phyloP scores from a whole-genome alignment of 1,284 basidiomycete genomes.

The Bondarzewia mesenterica region DNA sequence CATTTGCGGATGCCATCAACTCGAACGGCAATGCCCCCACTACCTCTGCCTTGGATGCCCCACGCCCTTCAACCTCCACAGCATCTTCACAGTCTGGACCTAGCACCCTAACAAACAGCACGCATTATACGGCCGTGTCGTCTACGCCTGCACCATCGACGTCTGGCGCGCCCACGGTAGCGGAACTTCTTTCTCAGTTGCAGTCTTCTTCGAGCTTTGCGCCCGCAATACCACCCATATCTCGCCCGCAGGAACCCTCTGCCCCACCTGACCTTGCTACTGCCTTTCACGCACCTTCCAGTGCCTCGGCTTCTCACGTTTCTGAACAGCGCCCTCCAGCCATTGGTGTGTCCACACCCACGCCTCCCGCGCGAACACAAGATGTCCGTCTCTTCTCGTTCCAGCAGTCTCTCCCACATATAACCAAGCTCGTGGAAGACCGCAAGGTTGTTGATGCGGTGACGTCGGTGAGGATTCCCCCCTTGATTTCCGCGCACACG shows the following conservation, averaged over 20 bases:
- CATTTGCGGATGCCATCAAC: slow-evolving; percentile 48
- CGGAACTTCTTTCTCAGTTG: slow-evolving; percentile 60
- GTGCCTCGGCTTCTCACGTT: neutral
- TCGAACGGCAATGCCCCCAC: slow-evolving; percentile 5
- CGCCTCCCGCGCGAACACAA: slow-evolving; percentile 6
- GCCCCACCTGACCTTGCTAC: slow-evolving; percentile 1
- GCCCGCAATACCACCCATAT: too few species aligned
- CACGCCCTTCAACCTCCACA: neutral
- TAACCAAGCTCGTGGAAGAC: slow-evolving; percentile 47
- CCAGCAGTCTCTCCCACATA: slow-evolving; percentile 53
- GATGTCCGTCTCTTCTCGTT: slow-evolving; percentile 47
- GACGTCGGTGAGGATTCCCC: slow-evolving; percentile 33
- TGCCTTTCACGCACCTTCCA: slow-evolving; percentile 1
- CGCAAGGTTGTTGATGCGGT: slow-evolving; percentile 37
- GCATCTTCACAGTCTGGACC: neutral
- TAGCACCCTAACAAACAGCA: neutral
- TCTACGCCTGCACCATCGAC: slow-evolving; percentile 1
- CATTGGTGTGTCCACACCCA: neutral
- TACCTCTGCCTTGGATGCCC: slow-evolving; percentile 3
- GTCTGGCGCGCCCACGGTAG: slow-evolving; percentile 33
- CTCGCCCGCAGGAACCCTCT: slow-evolving; percentile 3
- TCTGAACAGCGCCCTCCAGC: neutral
- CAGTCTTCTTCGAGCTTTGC: slow-evolving; percentile 20
- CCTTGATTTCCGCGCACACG: slow-evolving; percentile 4
- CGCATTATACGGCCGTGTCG: neutral